These are phyloP conservation scores for Aschersonia sp. DNA, from an alignment of 2,329 filamentous ascomycete species.

Conservation along the genomic window DNA sequence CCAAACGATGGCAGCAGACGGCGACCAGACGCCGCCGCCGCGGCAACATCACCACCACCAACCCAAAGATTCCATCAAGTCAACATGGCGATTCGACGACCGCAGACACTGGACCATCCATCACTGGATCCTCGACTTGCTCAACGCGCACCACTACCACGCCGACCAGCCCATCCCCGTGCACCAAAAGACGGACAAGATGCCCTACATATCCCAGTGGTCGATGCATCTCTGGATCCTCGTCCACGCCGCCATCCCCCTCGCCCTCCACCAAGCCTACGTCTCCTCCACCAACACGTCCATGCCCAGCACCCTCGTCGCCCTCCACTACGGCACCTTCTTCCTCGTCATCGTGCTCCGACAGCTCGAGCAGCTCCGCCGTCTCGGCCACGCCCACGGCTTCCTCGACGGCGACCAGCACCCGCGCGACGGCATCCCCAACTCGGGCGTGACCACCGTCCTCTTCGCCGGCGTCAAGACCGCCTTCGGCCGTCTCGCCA, in stretches of 20 bases:
- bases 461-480: conserved; percentile 5
- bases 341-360: conserved; percentile 17
- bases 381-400: conserved; percentile 16
- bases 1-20: no score
- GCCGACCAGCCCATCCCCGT: conserved; percentile 11
- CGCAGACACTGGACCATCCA: conserved; percentile 7
- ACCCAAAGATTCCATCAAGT: conserved; percentile 10
- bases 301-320: conserved; percentile 2
- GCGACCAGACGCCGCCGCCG: no score
- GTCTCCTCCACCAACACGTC: conserved; percentile 10
- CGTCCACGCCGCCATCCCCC: conserved; percentile 3
- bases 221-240: conserved; percentile 17
- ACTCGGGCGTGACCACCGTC: conserved; percentile 12
- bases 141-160: conserved; percentile 6
- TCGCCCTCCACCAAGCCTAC: conserved; percentile 9
- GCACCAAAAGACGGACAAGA: conserved; percentile 16
- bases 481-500: conserved; percentile 7
- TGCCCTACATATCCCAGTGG: conserved; percentile 15
- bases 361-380: conserved; percentile 15
- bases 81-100: conserved; percentile 8
- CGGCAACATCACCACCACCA: background rate
- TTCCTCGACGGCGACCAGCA: conserved; percentile 15
- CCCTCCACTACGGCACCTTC: conserved; percentile 13
- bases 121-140: conserved; percentile 7
- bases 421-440: conserved; percentile 18